Base-by-base conservation (phyloP, 371 early-diverging fungal genomes). In the Entomophthora muscae region DNA sequence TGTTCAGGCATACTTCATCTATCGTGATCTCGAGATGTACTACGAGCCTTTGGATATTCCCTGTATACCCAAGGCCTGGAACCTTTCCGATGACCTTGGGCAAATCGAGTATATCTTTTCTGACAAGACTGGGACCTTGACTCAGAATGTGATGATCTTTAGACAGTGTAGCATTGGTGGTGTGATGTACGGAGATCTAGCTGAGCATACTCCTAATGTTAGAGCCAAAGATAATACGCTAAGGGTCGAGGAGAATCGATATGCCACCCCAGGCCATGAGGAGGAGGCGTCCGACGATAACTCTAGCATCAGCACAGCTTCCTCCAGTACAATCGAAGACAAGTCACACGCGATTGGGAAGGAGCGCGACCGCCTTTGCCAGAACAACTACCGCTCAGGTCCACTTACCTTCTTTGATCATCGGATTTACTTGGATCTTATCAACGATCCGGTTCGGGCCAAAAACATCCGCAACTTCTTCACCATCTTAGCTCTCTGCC, bases 71-170 rank as follows among this genome's bases (percentile, higher is more conserved):
- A 1, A 82, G 91, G 61, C 93, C 91, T 53, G 84, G 29, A 93
- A 89, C 68, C 73, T 98, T 26, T 89, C 91, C n/a, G 98, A 98
- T 69, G 98, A 98, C 63, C 73, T 93, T 27, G 75, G 71, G 79
- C 32, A 98, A 98, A 7, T 89, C 60, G 85, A 88, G 66, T 90
- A 84, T 71, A 84, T 89, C 23, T 89, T 90, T 62, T 86, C 86
- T 21, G 91, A 89, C 69, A 89, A 90, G 75, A 98, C 98, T 10
- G 98, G 98, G 33, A 98, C 98, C 2, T 74, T 98, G 62, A 98
- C 98, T 0, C 87, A 89, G 68, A 98, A 98, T 71, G 83, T 89
- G 65, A 98, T 98, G 98, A 85, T 87, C 66, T 92, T 95, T 72
- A 86, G 88, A 32, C 80, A 89, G 68, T 86, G 83, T 62, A 84